These are phyloP conservation scores for Lactifluus echinatus DNA, from an alignment of 768 basidiomycete species.

Conservation along the genomic window DNA sequence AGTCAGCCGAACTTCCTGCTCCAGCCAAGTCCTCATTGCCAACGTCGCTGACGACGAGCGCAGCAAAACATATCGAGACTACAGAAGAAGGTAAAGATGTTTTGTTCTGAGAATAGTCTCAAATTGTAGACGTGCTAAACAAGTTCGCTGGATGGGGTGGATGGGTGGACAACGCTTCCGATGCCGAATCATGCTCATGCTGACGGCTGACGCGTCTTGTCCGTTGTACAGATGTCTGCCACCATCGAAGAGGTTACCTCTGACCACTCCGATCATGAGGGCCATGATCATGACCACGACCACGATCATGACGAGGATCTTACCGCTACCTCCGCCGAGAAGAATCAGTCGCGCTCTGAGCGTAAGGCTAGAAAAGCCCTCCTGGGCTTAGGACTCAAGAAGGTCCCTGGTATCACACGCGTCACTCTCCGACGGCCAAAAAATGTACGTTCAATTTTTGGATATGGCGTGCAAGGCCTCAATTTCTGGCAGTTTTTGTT, in stretches of 20 bases:
- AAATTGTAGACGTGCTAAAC: neutral
- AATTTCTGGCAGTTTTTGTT: slow-evolving; percentile 58
- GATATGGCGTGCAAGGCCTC: neutral
- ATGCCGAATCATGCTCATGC: slow-evolving; percentile 8
- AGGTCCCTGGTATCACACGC: slow-evolving; percentile 85
- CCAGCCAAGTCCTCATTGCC: neutral
- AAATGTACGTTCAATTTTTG: slow-evolving; percentile 50
- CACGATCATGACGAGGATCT: slow-evolving; percentile 48
- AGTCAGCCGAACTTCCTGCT: slow-evolving; percentile 3
- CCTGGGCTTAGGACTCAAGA: slow-evolving; percentile 84
- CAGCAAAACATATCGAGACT: neutral
- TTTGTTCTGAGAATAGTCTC: neutral
- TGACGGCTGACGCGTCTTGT: slow-evolving; percentile 31
- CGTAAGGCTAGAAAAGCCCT: slow-evolving; percentile 94
- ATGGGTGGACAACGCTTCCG: slow-evolving; percentile 27
- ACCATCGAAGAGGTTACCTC: slow-evolving; percentile 78
- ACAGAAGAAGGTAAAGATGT: neutral
- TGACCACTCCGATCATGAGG: slow-evolving; percentile 67
- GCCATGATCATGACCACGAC: slow-evolving; percentile 41
- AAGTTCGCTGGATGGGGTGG: slow-evolving; percentile 27
- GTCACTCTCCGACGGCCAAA: slow-evolving; percentile 93
- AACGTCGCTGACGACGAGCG: slow-evolving; percentile 13
- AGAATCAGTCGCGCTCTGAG: slow-evolving; percentile 91
- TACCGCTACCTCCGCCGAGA: slow-evolving; percentile 77
- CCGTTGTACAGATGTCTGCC: slow-evolving; percentile 53